Base-by-base conservation (phyloP, 768 basidiomycete species). In the Lentinula aciculospora region DNA sequence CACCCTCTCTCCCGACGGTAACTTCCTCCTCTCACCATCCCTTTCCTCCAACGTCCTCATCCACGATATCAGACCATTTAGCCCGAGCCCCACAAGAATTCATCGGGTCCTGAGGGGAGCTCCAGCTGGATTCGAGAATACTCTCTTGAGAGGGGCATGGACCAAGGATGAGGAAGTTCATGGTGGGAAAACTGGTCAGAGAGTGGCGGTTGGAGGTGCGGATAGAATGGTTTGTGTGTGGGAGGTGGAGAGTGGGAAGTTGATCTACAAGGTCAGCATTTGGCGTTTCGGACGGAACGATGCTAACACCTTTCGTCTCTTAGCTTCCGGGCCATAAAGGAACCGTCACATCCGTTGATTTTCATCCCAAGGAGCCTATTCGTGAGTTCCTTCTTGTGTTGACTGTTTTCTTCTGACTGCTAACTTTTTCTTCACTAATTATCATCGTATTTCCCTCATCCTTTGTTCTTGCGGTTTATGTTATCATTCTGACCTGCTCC, bases 291-390 rank as follows among this genome's bases (percentile, higher is more conserved):
- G 6, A 1, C n/a, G n/a, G n/a, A n/a, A n/a, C n/a, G n/a, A n/a
- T n/a, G 19, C 31, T 23, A 56, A 42, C n/a, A 4, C 32, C 13
- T 37, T 65, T 61, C 37, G 17, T 37, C 48, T 53, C 45, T 29
- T 53, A 56, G 91, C 80, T 98, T 57, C 93, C 96, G 37, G 96
- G 96, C 13, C 96, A 99, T 71, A 97, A 93, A 70, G 95, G 96
- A 10, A 95, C 95, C 0, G 94, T 98, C 13, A 94, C 93, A 1
- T 77, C 88, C n/a, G 92, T 94, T 0, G 97, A 96, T 64, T 97
- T 96, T 77, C 94, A 96, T 69, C 94, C 96, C 8, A 92, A 87
- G 66, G 94, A 97, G 65, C 95, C 94, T 10, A 94, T 97, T 69
- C 83, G 94, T 96, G 70, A 62, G 94, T 77, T 27, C 31, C 9